A percentile compares a stretch with the other conserved stretches of the same genome.
These are phyloP conservation scores for Puccinia polysora DNA, from an alignment of 1,284 basidiomycete species.

Conservation along the genomic window DNA sequence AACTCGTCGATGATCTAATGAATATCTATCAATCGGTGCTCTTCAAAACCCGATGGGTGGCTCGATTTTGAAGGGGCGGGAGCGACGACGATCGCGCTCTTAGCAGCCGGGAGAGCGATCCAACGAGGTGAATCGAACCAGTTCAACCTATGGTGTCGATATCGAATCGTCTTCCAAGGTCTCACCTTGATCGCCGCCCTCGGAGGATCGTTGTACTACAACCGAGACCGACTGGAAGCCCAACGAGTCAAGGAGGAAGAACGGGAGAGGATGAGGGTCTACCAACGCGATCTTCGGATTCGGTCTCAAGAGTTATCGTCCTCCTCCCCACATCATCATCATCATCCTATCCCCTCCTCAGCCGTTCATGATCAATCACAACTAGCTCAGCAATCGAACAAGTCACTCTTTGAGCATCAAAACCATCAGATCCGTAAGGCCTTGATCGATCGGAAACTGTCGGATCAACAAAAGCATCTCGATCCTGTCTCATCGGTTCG, in stretches of 20 bases:
- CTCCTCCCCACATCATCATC: background rate
- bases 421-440: conserved; percentile 8
- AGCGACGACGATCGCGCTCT: conserved; percentile 34
- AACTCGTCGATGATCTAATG: background rate
- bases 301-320: background rate
- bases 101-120: conserved; percentile 14
- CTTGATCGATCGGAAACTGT: conserved; percentile 10
- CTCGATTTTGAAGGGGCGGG: too few relatives aligned
- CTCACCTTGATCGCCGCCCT: conserved; percentile 33
- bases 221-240: conserved; percentile 5
- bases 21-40: background rate
- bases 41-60: too few relatives aligned
- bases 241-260: conserved; percentile 7
- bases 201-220: conserved; percentile 37
- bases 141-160: conserved; percentile 5
- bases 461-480: conserved; percentile 15
- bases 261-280: conserved; percentile 19
- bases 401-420: conserved; percentile 6
- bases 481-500: too few relatives aligned
- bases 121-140: background rate
- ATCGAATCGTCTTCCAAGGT: conserved; percentile 32
- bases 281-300: conserved; percentile 19
- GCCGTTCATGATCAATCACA: background rate
- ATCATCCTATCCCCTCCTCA: background rate
- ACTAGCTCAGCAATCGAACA: background rate